These are phyloP conservation scores for Austroboletus festivus DNA, from an alignment of 768 basidiomycete genomes.

Conservation along the genomic window DNA sequence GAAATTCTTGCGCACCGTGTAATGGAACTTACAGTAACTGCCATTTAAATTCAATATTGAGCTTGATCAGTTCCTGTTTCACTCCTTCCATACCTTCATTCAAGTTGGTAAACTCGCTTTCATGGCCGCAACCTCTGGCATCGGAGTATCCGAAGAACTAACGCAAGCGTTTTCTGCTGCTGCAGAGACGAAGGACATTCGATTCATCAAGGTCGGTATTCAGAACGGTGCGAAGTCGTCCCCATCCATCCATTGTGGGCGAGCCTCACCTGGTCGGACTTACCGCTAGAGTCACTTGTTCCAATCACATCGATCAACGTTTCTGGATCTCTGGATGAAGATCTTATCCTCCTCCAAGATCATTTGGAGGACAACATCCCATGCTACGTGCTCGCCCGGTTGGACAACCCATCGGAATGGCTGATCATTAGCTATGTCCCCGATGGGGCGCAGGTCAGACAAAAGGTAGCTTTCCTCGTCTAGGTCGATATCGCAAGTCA, in stretches of 20 bases:
- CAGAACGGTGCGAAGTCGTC: constrained; percentile 55
- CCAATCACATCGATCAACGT: constrained; percentile 50
- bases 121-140: constrained; percentile 78
- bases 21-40: too few relatives aligned
- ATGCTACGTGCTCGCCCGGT: constrained; percentile 71
- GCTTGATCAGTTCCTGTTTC: too few relatives aligned
- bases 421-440: constrained; percentile 78
- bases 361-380: constrained; percentile 60
- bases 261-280: constrained; percentile 24
- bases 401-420: constrained; percentile 68
- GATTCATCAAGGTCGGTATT: constrained; percentile 79
- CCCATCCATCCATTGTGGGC: constrained; percentile 5
- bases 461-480: constrained; percentile 53
- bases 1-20: constrained; percentile 14
- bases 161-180: constrained; percentile 55
- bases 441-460: constrained; percentile 72
- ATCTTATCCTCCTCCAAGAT: constrained; percentile 56
- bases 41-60: too few relatives aligned
- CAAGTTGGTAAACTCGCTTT: too few relatives aligned
- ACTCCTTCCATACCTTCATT: too few relatives aligned
- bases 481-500: constrained; percentile 3
- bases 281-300: constrained; percentile 62
- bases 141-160: constrained; percentile 59
- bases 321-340: constrained; percentile 54
- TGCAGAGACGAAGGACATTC: constrained; percentile 44